phyloP scores from a whole-genome alignment of 1,284 basidiomycete genomes.

The Sanghuangporus sanghuang region DNA sequence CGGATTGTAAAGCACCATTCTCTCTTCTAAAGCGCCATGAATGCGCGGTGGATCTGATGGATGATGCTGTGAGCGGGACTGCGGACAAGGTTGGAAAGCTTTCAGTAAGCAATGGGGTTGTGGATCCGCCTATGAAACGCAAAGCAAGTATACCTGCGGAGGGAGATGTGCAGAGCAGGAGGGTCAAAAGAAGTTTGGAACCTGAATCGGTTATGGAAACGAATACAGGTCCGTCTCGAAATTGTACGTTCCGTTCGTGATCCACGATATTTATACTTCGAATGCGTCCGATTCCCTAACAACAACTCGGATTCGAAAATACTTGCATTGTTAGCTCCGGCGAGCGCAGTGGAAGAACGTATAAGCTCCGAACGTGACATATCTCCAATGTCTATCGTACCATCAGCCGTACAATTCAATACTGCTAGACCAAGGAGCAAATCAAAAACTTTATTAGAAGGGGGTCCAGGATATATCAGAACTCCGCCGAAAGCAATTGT shows the following conservation, averaged over 20 bases:
- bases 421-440: constrained; percentile 3
- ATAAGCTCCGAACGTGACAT: constrained; percentile 3
- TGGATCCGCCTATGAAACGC: constrained; percentile 16
- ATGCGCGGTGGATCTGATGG: constrained; percentile 46
- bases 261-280: background rate
- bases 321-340: background rate
- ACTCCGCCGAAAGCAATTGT: constrained; percentile 34
- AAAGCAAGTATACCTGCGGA: constrained; percentile 18
- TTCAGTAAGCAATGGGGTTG: constrained; percentile 1
- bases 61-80: constrained; percentile 8
- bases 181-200: constrained; percentile 17
- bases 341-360: background rate
- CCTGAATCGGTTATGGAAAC: constrained; percentile 9
- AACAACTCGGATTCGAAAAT: background rate
- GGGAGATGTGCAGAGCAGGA: constrained; percentile 14
- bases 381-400: constrained; percentile 8
- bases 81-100: constrained; percentile 12
- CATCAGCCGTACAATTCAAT: constrained; percentile 4
- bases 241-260: constrained; percentile 2
- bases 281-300: background rate
- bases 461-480: constrained; percentile 15
- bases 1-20: constrained; percentile 61
- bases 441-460: constrained; percentile 1
- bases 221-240: background rate
- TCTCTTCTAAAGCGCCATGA: constrained; percentile 66